Conservation (phyloP, 768 basidiomycete genomes). For the Naematelia aurantialba region DNA sequence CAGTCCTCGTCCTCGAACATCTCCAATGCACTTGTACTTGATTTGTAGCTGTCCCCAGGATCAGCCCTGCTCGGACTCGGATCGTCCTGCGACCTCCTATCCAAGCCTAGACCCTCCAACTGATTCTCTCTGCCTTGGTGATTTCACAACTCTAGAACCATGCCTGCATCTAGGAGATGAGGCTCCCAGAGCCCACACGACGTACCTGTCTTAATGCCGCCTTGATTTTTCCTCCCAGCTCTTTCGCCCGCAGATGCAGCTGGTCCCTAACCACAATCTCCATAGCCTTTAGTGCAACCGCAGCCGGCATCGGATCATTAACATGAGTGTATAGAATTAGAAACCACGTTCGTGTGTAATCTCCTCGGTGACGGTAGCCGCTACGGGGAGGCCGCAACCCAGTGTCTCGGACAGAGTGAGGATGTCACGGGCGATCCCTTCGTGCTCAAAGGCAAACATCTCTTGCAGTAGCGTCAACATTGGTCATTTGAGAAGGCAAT, state of each 20-base stretch:
- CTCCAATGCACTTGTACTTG: conserved; percentile 28
- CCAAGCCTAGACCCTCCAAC: not conserved
- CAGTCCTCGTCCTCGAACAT: conserved; percentile 29
- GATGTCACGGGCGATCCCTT: conserved; percentile 35
- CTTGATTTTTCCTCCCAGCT: conserved; percentile 10
- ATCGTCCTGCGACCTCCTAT: too few relatives aligned
- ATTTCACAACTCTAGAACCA: conserved; percentile 11
- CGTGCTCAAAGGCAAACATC: conserved; percentile 35
- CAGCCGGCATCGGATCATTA: conserved; percentile 24
- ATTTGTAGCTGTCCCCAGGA: conserved; percentile 14
- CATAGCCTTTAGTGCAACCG: conserved; percentile 23
- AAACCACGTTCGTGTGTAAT: conserved; percentile 18
- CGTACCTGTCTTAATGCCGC: conserved; percentile 13
- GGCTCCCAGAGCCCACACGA: not conserved
- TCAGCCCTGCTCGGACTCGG: too few relatives aligned
- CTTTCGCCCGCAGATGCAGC: conserved; percentile 7
- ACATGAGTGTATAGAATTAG: conserved; percentile 37
- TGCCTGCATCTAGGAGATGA: too few relatives aligned
- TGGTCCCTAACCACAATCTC: conserved; percentile 25
- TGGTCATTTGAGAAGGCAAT: too few relatives aligned
- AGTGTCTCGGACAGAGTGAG: conserved; percentile 39
- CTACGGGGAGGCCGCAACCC: conserved; percentile 35
- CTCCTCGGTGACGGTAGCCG: conserved; percentile 24
- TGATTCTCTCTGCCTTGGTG: not conserved
- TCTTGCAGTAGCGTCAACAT: conserved; percentile 15